Conservation (phyloP, 2,329 filamentous ascomycete genomes). For the Elsinoe batatas region DNA sequence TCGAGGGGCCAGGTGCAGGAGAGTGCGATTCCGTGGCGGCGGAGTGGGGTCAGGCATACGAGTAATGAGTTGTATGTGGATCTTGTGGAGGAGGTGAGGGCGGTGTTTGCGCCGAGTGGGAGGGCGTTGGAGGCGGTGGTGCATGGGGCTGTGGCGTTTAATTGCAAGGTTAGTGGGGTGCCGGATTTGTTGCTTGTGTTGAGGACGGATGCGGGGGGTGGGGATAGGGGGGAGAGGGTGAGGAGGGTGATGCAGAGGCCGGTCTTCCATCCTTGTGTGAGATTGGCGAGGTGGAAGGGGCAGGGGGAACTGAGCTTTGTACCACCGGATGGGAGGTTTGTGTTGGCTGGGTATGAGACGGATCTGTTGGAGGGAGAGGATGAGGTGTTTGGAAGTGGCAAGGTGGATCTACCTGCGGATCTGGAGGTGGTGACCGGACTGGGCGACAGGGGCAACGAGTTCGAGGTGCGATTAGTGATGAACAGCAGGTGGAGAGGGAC, state of each 20-base stretch:
- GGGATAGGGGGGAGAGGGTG: conserved; percentile 38
- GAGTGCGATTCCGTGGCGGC: conserved; percentile 71
- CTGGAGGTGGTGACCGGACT: conserved; percentile 75
- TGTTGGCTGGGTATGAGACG: conserved; percentile 88
- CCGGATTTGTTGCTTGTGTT: conserved; percentile 80
- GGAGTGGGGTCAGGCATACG: conserved; percentile 86
- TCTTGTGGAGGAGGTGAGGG: conserved; percentile 77
- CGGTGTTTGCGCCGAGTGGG: conserved; percentile 84
- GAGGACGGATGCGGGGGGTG: conserved; percentile 69
- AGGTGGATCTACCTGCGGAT: conserved; percentile 66
- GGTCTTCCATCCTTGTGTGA: conserved; percentile 92
- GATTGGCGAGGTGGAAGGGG: conserved; percentile 81
- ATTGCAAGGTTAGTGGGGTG: conserved; percentile 85
- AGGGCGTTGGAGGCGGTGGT: conserved; percentile 77
- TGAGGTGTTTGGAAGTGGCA: conserved; percentile 10
- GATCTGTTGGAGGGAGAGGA: conserved; percentile 45
- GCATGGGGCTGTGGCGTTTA: conserved; percentile 89
- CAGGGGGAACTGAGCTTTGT: conserved; percentile 89
- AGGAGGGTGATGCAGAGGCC: conserved; percentile 64
- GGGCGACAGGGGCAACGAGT: conserved; percentile 67
- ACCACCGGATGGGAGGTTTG: conserved; percentile 87
- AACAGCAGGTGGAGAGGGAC: conserved; percentile 40
- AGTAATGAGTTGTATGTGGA: conserved; percentile 97
- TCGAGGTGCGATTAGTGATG: conserved; percentile 71
- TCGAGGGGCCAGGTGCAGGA: background rate